These are phyloP conservation scores for Chlorophyllum brunneum DNA, from an alignment of 768 basidiomycete genomes.

Conservation along the genomic window DNA sequence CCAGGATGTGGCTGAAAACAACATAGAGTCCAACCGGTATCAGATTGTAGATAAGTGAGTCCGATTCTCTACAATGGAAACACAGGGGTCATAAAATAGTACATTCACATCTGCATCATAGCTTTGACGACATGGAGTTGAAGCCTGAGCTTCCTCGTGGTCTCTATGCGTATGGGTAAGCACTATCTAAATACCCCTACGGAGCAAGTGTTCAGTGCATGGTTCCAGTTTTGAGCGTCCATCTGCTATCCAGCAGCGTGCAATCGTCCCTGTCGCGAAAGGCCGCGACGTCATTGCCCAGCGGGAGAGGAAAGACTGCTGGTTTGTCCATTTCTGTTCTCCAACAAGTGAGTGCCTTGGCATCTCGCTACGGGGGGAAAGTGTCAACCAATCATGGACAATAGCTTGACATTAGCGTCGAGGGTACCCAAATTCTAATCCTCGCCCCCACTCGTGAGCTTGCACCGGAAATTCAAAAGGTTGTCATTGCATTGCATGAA, in stretches of 20 bases:
- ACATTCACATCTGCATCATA: conserved; percentile 26
- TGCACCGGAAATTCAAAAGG: conserved; percentile 96
- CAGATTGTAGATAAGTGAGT: conserved; percentile 93
- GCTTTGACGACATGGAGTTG: conserved; percentile 98
- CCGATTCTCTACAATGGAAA: conserved; percentile 32
- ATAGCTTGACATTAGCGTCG: conserved; percentile 79
- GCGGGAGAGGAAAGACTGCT: conserved; percentile 97
- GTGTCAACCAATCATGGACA: not conserved
- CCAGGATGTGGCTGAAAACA: conserved; percentile 75
- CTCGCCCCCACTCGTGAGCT: conserved; percentile 97
- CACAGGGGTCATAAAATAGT: conserved; percentile 20
- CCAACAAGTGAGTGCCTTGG: conserved; percentile 48
- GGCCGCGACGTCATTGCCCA: conserved; percentile 99
- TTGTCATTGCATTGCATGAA: conserved; percentile 91
- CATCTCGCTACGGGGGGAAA: not conserved
- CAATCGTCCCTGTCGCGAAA: conserved; percentile 96
- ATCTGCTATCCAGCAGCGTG: conserved; percentile 98
- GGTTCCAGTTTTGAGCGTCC: conserved; percentile 90
- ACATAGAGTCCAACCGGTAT: conserved; percentile 99
- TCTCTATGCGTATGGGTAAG: conserved; percentile 95
- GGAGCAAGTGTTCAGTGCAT: conserved; percentile 7
- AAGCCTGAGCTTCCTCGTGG: conserved; percentile 96
- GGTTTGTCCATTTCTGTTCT: conserved; percentile 99
- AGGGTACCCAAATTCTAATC: conserved; percentile 96
- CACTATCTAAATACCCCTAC: conserved; percentile 12